phyloP scores from a whole-genome alignment of 2,329 filamentous ascomycete genomes.

The Pyrenochaeta sp. region DNA sequence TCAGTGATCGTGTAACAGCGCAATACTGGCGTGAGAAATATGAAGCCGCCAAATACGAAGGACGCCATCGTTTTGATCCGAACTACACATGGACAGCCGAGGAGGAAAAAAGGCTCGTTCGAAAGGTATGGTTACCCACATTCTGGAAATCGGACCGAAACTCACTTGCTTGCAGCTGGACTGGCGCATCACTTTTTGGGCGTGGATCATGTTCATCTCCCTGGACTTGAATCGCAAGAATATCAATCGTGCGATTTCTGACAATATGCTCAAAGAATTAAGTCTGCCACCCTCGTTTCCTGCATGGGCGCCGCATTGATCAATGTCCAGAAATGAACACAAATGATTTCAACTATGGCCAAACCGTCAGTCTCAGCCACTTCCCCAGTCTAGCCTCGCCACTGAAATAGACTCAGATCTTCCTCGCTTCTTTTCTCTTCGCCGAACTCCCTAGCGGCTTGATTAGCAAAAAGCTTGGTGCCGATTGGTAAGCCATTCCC shows the following conservation, averaged over 20 bases:
- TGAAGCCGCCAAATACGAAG: slow-evolving; percentile 43
- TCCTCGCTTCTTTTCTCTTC: slow-evolving; percentile 54
- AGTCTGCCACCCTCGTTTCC: slow-evolving; percentile 21
- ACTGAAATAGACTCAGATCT: slow-evolving; percentile 28
- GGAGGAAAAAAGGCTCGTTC: slow-evolving; percentile 57
- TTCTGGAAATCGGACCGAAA: neutral
- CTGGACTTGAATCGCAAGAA: slow-evolving; percentile 59
- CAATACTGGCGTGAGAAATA: slow-evolving; percentile 38
- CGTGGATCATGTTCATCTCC: slow-evolving; percentile 60
- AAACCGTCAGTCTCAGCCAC: slow-evolving; percentile 47
- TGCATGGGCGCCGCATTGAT: slow-evolving; percentile 1
- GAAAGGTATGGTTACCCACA: slow-evolving; percentile 49
- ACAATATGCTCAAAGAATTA: slow-evolving; percentile 40
- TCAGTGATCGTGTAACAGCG: slow-evolving; percentile 31
- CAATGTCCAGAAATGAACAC: slow-evolving; percentile 36
- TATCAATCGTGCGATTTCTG: slow-evolving; percentile 54
- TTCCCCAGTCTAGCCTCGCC: neutral
- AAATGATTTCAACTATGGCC: slow-evolving; percentile 43
- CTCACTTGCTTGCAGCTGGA: slow-evolving; percentile 29
- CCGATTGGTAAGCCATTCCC: slow-evolving; percentile 51
- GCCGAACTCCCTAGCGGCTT: slow-evolving; percentile 61
- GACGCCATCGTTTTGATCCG: slow-evolving; percentile 59
- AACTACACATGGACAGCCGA: slow-evolving; percentile 55
- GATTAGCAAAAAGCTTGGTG: slow-evolving; percentile 61
- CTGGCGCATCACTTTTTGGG: slow-evolving; percentile 38